Evolutionary conservation across 2,329 filamentous ascomycete genomes (phyloP).

Genomic region (Xylaria sp.): DNA sequence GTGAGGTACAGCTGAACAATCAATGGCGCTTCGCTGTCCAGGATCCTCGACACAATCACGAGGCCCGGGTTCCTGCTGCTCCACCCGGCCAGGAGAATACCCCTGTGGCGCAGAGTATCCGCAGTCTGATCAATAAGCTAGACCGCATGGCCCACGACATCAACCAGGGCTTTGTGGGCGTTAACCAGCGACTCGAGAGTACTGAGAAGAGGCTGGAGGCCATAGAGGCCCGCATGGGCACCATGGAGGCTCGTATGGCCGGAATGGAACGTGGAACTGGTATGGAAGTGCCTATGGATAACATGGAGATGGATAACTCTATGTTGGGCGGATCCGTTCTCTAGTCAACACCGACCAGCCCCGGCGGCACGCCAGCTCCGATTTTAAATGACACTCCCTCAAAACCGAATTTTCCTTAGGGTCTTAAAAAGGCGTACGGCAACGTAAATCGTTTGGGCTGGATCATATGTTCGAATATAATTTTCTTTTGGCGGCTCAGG

Average conservation of each 20-base stretch:
- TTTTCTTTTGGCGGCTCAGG: conserved; percentile 25
- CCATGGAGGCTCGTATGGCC: conserved; percentile 52
- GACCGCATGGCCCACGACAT: conserved; percentile 69
- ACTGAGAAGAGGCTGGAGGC: conserved; percentile 66
- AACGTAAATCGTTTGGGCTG: conserved; percentile 27
- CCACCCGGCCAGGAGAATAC: conserved; percentile 67
- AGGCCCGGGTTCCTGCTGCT: conserved; percentile 65
- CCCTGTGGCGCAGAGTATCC: conserved; percentile 66
- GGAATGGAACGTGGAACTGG: conserved; percentile 52
- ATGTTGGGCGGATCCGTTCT: conserved; percentile 53
- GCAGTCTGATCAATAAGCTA: conserved; percentile 68
- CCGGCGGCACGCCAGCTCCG: too few species aligned
- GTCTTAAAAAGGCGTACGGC: conserved; percentile 35
- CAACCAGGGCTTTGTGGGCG: conserved; percentile 61
- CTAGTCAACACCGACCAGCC: conserved; percentile 38
- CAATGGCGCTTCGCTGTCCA: conserved; percentile 73
- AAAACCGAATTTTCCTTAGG: neutral
- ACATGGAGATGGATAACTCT: conserved; percentile 52
- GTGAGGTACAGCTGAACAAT: conserved; percentile 69
- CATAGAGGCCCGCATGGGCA: conserved; percentile 57
- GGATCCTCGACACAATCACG: conserved; percentile 69
- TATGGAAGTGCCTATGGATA: conserved; percentile 54
- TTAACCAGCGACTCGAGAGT: conserved; percentile 61
- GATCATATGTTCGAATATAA: conserved; percentile 33
- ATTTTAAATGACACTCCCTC: neutral